Conservation (phyloP, 208 protist genomes). For the Kentomonas sorsogonicus region DNA sequence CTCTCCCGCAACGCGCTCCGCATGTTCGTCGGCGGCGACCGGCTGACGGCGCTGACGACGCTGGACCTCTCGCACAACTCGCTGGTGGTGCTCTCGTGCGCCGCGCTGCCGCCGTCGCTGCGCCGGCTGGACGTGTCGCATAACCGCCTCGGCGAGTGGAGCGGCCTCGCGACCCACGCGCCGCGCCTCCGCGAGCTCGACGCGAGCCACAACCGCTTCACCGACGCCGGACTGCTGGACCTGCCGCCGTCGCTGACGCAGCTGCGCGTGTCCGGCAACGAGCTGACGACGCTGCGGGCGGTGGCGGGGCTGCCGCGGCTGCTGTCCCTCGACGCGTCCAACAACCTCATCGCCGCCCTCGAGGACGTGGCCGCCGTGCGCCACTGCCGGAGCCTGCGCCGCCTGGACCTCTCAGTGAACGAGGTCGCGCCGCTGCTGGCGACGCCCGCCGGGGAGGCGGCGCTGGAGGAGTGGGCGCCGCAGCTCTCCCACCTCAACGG, state of each 20-base stretch:
- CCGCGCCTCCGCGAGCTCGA: conserved; percentile 56
- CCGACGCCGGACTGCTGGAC: conserved; percentile 24
- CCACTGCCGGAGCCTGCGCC: background rate
- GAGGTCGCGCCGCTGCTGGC: background rate
- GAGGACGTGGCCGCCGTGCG: conserved; percentile 4
- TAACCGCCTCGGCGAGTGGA: conserved; percentile 45
- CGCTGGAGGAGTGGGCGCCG: background rate
- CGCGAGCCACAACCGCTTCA: conserved; percentile 55
- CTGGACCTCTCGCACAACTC: conserved; percentile 72
- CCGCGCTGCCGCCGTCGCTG: conserved; percentile 40
- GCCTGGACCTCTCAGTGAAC: background rate
- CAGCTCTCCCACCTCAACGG: conserved; percentile 55
- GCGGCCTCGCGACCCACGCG: conserved; percentile 21
- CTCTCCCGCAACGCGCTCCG: conserved; percentile 70
- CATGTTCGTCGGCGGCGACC: conserved; percentile 51
- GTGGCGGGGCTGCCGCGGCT: conserved; percentile 37
- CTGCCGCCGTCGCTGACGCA: conserved; percentile 33
- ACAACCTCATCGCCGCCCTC: conserved; percentile 33
- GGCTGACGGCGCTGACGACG: conserved; percentile 31
- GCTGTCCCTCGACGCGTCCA: conserved; percentile 52
- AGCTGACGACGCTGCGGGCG: conserved; percentile 30
- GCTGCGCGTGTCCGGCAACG: conserved; percentile 40
- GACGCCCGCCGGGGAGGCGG: background rate
- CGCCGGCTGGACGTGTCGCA: conserved; percentile 40
- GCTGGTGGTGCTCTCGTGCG: conserved; percentile 27